phyloP scores from a whole-genome alignment of 257 asterid species.

The Jacaranda mimosifolia region DNA sequence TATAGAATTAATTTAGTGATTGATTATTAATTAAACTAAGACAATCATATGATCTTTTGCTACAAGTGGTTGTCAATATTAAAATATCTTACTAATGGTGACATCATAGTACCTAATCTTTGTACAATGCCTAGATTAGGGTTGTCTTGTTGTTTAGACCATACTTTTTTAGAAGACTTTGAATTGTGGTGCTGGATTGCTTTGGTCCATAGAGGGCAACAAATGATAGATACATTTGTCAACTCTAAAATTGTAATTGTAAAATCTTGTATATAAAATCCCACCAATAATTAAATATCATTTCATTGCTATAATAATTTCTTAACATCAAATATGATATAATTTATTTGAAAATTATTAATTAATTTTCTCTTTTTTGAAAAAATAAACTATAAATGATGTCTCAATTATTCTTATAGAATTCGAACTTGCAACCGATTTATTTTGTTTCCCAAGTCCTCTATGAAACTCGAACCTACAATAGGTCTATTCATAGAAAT shows the following conservation, averaged over 20 bases:
- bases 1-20: constrained; percentile 27
- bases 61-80: background rate
- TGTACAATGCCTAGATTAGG: background rate
- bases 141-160: constrained; percentile 7
- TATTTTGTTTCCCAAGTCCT: no score
- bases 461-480: no score
- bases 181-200: background rate
- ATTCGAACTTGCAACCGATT: no score
- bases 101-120: constrained; percentile 23
- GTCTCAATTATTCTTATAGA: no score
- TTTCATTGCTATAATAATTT: no score
- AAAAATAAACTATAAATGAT: no score
- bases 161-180: background rate
- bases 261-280: no score
- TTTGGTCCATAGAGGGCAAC: background rate
- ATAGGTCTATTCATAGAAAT: no score
- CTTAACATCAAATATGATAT: no score
- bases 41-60: background rate
- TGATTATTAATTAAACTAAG: constrained; percentile 8
- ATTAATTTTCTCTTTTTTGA: no score
- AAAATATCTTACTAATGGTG: constrained; percentile 8
- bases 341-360: no score
- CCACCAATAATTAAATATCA: no score
- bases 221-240: background rate
- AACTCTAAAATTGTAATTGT: background rate